Percentiles rank a stretch among this genome's conserved stretches.
Conservation (phyloP, 768 basidiomycete species). For the Suillus fuscotomentosus region DNA sequence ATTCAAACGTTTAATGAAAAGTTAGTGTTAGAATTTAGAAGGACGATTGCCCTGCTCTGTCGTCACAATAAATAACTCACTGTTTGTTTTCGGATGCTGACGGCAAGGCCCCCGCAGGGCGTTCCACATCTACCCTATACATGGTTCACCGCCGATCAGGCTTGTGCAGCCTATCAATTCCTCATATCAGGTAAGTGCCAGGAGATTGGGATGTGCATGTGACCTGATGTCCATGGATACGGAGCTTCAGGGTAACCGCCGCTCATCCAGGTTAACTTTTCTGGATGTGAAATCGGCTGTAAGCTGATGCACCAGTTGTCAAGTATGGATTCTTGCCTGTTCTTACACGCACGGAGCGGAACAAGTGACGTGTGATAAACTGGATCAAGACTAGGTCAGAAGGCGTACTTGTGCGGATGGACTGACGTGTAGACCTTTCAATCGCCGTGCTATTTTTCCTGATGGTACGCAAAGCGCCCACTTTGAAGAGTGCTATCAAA, state of each 20-base stretch:
- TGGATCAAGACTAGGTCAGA: background rate
- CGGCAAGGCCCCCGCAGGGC: background rate
- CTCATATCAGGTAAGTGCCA: background rate
- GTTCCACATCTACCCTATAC: background rate
- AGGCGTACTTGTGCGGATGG: background rate
- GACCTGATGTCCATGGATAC: background rate
- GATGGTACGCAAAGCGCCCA: conserved; percentile 15
- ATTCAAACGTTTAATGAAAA: background rate
- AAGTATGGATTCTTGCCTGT: background rate
- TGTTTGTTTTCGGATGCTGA: background rate
- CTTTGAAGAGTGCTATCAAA: conserved; percentile 14
- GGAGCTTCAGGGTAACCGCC: background rate
- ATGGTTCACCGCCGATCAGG: background rate
- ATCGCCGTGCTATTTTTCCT: conserved; percentile 16
- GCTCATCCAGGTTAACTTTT: background rate
- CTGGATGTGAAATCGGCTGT: background rate
- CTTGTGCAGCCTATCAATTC: background rate
- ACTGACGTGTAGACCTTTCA: background rate
- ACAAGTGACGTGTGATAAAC: background rate
- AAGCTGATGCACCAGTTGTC: background rate
- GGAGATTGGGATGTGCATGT: background rate
- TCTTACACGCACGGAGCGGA: background rate
- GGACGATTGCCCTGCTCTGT: background rate
- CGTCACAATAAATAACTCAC: background rate
- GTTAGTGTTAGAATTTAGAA: background rate